A percentile compares a stretch with the other conserved stretches of the same genome.
phyloP scores from a whole-genome alignment of 202 grass and related monocot genomes.

The Zizania palustris region DNA sequence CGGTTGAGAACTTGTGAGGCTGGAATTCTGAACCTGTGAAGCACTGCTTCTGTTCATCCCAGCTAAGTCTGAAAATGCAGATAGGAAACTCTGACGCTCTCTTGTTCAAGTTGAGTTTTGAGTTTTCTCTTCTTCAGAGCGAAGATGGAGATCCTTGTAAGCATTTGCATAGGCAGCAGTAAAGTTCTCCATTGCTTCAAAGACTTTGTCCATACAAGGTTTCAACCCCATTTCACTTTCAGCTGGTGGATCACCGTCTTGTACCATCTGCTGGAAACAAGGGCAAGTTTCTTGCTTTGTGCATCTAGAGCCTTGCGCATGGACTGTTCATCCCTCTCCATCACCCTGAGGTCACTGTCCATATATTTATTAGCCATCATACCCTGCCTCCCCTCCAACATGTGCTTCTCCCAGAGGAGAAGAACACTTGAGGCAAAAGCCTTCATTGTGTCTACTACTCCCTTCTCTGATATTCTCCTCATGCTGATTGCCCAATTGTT shows the following conservation, averaged over 20 bases:
- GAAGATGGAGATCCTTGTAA: slow-evolving; percentile 50
- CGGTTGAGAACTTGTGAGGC: too few species aligned
- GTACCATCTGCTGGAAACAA: slow-evolving; percentile 8
- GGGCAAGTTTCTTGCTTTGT: slow-evolving; percentile 47
- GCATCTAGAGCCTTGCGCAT: slow-evolving; percentile 44
- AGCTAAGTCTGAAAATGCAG: not conserved
- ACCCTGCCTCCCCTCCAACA: slow-evolving; percentile 41
- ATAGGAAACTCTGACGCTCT: slow-evolving; percentile 25
- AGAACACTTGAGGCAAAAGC: slow-evolving; percentile 49
- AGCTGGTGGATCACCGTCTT: not conserved
- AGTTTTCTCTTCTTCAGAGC: slow-evolving; percentile 41
- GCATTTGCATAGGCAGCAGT: slow-evolving; percentile 30
- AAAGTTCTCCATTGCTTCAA: slow-evolving; percentile 59
- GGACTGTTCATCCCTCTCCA: slow-evolving; percentile 44
- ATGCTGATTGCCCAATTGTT: slow-evolving; percentile 57
- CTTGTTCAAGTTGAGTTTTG: not conserved
- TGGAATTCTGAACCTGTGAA: not conserved
- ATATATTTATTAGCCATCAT: slow-evolving; percentile 49
- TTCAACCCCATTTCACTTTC: slow-evolving; percentile 44
- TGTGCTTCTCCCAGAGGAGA: slow-evolving; percentile 50
- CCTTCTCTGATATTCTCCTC: slow-evolving; percentile 42
- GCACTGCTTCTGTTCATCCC: not conserved
- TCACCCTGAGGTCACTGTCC: slow-evolving; percentile 44
- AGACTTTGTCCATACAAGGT: slow-evolving; percentile 38
- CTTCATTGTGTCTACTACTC: slow-evolving; percentile 40